phyloP scores from a whole-genome alignment of 441 rosid species.

The Pelargonium exstipulatum region DNA sequence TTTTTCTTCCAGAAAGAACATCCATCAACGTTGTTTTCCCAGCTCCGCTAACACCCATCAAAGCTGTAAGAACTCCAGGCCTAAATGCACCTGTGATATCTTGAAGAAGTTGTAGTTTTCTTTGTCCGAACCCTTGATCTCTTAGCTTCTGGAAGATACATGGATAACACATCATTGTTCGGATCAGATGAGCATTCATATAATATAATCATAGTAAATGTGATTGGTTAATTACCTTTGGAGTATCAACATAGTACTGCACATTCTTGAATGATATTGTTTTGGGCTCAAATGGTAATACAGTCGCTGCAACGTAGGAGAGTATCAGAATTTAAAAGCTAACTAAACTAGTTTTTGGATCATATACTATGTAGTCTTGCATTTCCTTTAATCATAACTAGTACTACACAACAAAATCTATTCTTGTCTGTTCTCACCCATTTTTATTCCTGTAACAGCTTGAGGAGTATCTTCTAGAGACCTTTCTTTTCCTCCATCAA shows the following conservation, averaged over 20 bases:
- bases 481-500: background rate
- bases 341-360: too few species aligned
- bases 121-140: constrained; percentile 46
- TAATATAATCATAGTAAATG: too few species aligned
- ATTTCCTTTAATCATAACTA: background rate
- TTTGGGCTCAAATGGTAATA: constrained; percentile 57
- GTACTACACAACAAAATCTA: too few species aligned
- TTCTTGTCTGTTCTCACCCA: background rate
- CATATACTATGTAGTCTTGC: constrained; percentile 6
- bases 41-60: constrained; percentile 93
- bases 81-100: constrained; percentile 78
- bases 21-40: constrained; percentile 82
- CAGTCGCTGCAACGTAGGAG: constrained; percentile 36
- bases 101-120: constrained; percentile 53
- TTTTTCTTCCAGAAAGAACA: constrained; percentile 65
- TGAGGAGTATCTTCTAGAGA: constrained; percentile 10
- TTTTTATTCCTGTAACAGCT: constrained; percentile 14
- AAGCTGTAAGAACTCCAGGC: constrained; percentile 87
- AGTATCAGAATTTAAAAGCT: background rate
- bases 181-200: too few species aligned
- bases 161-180: background rate
- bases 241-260: constrained; percentile 52
- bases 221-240: constrained; percentile 45
- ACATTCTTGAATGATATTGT: constrained; percentile 52
- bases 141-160: constrained; percentile 41